Evolutionary conservation across 1,139 yeast genomes (phyloP).

Genomic region (Wickerhamomyces sp.): DNA sequence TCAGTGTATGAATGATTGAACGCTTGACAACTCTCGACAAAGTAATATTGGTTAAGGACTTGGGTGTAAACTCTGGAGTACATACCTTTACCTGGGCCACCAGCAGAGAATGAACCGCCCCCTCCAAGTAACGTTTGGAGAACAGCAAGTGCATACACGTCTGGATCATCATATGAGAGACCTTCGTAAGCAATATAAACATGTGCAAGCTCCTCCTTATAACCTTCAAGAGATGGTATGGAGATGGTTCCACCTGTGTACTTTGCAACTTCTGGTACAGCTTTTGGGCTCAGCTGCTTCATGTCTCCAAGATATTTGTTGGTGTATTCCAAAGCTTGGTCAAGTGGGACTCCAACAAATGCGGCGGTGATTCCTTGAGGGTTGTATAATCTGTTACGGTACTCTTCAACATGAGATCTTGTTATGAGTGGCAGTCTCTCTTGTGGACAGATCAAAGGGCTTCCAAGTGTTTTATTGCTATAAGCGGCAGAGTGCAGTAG

Average conservation of each 20-base stretch:
- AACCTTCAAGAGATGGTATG: constrained; percentile 68
- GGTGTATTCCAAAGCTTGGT: constrained; percentile 60
- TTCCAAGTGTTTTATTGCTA: constrained; percentile 67
- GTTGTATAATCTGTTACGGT: constrained; percentile 62
- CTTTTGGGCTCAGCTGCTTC: constrained; percentile 30
- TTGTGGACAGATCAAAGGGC: constrained; percentile 78
- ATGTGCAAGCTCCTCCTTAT: constrained; percentile 78
- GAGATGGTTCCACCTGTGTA: constrained; percentile 77
- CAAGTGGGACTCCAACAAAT: constrained; percentile 80
- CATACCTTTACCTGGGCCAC: constrained; percentile 99
- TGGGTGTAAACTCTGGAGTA: constrained; percentile 89
- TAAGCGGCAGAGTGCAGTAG: constrained; percentile 81
- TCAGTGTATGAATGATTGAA: constrained; percentile 90
- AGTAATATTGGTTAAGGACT: constrained; percentile 87
- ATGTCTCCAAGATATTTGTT: constrained; percentile 62
- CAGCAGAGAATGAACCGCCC: constrained; percentile 96
- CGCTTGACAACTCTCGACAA: constrained; percentile 81
- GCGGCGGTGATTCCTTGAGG: constrained; percentile 86
- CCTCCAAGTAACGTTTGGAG: constrained; percentile 94
- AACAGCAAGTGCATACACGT: constrained; percentile 85
- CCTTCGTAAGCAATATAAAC: constrained; percentile 89
- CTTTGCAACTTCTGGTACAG: constrained; percentile 41
- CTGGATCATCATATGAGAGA: constrained; percentile 75
- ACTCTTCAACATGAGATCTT: constrained; percentile 49
- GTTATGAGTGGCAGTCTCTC: constrained; percentile 57